Evolutionary conservation across 495 filamentous ascomycete genomes (phyloP), one percentile per base, ranked within the genome.

Genomic region (Neurospora sp.): DNA sequence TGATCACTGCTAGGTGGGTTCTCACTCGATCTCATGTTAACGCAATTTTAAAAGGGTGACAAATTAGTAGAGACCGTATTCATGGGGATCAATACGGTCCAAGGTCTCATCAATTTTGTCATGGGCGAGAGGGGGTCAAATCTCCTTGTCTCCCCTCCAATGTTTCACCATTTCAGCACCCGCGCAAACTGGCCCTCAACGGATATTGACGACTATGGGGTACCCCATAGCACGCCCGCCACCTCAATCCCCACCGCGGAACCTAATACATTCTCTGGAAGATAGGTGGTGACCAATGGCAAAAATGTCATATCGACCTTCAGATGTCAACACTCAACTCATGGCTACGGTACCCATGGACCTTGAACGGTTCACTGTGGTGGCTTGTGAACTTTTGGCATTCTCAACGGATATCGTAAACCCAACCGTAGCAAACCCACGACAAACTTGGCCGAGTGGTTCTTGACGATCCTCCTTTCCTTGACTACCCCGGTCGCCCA

Each of bases 1-100:
- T 65, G 48, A 14, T 59, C 5, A 68, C 69, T 75, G 73, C 77
- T 73, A 79, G 27, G 27, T 31, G 27, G 27, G 27, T 31, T 31
- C 27, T 31, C 0, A 31, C 27, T 70, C 71, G 75, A 73, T 70
- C 75, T 74, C 73, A 70, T 70, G 70, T 70, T 40, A 38, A 73
- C 14, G 48, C 71, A 45, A 44, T 44, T 44, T n/a, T 38, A 71
- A 71, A 20, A 20, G 42, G 35, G 6, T 35, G 35, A 37, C 35
- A 37, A 37, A 37, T 37, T 37, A 37, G 35, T 37, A 37, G 35
- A 37, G 35, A 35, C 27, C 27, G 27, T 27, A 27, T 27, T 27
- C 27, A 27, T 27, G 2, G 27, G 27, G 27, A 27, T 27, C 27
- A 27, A 27, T 31, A 31, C 27, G 35, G 35, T 37, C 35, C 6